A percentile compares a stretch with the other conserved stretches of the same genome.
These are phyloP conservation scores for Fusarium sp. DNA, from an alignment of 2,329 filamentous ascomycete genomes.

Conservation along the genomic window DNA sequence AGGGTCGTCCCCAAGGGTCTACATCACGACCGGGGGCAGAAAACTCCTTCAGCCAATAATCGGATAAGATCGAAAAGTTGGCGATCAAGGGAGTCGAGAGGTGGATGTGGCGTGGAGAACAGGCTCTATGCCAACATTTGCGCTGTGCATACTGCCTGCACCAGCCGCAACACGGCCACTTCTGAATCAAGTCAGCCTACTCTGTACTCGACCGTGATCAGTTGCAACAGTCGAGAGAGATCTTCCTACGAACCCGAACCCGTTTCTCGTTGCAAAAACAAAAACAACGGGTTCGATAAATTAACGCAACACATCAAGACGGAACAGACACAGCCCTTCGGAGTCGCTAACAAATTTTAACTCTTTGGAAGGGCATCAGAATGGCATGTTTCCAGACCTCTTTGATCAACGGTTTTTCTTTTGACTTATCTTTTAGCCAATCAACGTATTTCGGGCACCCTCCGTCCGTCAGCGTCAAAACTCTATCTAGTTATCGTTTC, in stretches of 20 bases:
- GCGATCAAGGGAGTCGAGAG: constrained; percentile 32
- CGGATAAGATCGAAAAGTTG: constrained; percentile 51
- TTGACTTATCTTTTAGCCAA: constrained; percentile 12
- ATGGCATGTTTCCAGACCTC: constrained; percentile 23
- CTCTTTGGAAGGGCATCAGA: background rate
- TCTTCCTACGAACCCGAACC: background rate
- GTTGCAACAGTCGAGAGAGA: background rate
- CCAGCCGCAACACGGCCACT: constrained; percentile 14
- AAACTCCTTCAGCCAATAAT: constrained; percentile 53
- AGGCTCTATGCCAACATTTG: constrained; percentile 22
- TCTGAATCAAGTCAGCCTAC: constrained; percentile 6
- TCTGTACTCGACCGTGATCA: constrained; percentile 8
- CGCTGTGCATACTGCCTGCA: constrained; percentile 18
- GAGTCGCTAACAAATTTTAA: background rate
- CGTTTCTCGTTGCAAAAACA: too few species aligned
- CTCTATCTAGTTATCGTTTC: constrained; percentile 32
- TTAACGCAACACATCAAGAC: background rate
- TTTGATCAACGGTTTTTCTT: constrained; percentile 1
- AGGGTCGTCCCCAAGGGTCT: constrained; percentile 51
- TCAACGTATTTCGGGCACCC: constrained; percentile 21
- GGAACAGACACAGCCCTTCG: background rate
- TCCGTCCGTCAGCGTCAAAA: constrained; percentile 29
- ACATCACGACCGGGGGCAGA: constrained; percentile 44
- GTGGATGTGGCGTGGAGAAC: constrained; percentile 19
- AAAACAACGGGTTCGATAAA: too few species aligned